These are phyloP conservation scores for Zasmidium angulare DNA, from an alignment of 2,329 filamentous ascomycete genomes.

Conservation along the genomic window DNA sequence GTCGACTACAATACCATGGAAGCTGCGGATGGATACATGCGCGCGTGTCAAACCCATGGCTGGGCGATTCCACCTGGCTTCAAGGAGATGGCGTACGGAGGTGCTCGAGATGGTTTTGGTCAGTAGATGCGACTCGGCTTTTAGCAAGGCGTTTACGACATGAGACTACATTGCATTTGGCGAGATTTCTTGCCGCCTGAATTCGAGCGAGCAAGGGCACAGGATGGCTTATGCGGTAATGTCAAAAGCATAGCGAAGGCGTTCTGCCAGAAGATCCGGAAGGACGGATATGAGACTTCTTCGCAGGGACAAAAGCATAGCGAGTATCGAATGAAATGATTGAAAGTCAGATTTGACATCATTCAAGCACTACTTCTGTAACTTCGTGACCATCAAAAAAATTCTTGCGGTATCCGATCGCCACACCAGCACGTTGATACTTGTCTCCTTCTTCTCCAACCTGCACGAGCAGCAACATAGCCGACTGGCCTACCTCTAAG, in stretches of 20 bases:
- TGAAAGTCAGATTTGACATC: neutral
- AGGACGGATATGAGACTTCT: neutral
- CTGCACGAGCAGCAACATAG: conserved; percentile 1
- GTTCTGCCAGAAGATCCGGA: neutral
- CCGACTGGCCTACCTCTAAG: neutral
- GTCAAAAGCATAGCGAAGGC: neutral
- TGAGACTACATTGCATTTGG: no score
- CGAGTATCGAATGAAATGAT: no score
- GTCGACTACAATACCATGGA: conserved; percentile 63
- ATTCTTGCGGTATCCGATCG: neutral
- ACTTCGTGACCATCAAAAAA: conserved; percentile 1
- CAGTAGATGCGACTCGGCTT: neutral
- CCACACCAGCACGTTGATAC: neutral
- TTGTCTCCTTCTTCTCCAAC: neutral
- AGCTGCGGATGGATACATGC: conserved; percentile 70
- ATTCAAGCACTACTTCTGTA: neutral
- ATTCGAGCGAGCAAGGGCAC: no score
- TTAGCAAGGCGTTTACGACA: no score
- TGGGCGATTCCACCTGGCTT: conserved; percentile 71
- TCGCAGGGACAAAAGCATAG: neutral
- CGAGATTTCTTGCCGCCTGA: no score
- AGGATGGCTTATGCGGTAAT: neutral
- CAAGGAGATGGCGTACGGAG: conserved; percentile 43
- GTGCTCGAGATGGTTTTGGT: neutral
- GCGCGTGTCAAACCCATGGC: conserved; percentile 67